Evolutionary conservation across 768 basidiomycete genomes (phyloP).

Genomic region (Russula dissimulans): DNA sequence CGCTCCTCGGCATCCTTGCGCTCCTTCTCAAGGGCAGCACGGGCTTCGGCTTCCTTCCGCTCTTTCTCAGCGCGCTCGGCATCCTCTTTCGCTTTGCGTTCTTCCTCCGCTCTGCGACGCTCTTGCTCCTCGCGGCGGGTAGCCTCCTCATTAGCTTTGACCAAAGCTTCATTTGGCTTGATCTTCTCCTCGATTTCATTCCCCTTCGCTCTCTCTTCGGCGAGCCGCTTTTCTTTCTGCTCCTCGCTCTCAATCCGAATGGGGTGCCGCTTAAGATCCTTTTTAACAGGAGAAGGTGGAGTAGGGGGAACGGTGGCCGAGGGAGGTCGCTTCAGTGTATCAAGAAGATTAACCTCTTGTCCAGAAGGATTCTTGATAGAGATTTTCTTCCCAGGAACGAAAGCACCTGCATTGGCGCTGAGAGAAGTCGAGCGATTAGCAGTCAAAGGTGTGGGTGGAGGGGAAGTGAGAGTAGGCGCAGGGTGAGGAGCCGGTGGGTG

Average conservation of each 20-base stretch:
- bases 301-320: conserved; percentile 33
- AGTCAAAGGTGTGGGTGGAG: conserved; percentile 59
- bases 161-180: conserved; percentile 27
- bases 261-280: conserved; percentile 22
- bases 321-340: conserved; percentile 42
- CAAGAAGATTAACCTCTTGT: conserved; percentile 52
- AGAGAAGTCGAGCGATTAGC: conserved; percentile 32
- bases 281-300: conserved; percentile 13
- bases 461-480: conserved; percentile 49
- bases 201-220: conserved; percentile 40
- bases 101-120: conserved; percentile 30
- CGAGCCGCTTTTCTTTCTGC: conserved; percentile 41
- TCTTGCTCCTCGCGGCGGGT: conserved; percentile 24
- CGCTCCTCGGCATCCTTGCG: conserved; percentile 29
- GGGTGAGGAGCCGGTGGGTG: conserved; percentile 39
- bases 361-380: conserved; percentile 34
- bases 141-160: conserved; percentile 25
- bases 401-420: conserved; percentile 55
- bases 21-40: conserved; percentile 22
- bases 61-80: conserved; percentile 32
- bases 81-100: conserved; percentile 33
- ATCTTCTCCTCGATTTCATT: conserved; percentile 34
- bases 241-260: conserved; percentile 61
- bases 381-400: conserved; percentile 46
- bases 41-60: conserved; percentile 23